A percentile compares a stretch with the other conserved stretches of the same genome.
phyloP scores from a whole-genome alignment of 345 rosid genomes.

The Rhodamnia rubescens region DNA sequence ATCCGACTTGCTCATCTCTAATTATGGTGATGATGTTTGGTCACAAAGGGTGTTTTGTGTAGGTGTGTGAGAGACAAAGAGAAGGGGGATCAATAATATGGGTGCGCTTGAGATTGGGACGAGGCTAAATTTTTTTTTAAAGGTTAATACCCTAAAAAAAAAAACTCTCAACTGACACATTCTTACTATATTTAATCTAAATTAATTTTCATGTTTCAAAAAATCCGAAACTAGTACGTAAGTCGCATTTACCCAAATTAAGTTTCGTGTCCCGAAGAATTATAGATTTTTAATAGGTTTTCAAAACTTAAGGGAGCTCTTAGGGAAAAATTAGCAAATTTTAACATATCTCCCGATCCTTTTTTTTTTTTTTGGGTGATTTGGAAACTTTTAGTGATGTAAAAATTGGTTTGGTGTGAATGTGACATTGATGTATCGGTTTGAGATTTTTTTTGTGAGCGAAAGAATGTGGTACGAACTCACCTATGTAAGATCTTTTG shows the following conservation, averaged over 20 bases:
- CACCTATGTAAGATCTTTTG: accelerated
- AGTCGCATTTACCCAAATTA: neutral
- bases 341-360: neutral
- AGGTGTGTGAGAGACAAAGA: neutral
- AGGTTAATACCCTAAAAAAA: neutral
- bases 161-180: accelerated
- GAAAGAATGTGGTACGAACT: too few relatives aligned
- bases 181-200: neutral
- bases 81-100: neutral
- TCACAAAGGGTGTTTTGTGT: neutral
- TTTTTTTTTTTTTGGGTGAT: neutral
- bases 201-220: neutral
- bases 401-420: neutral
- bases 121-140: neutral
- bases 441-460: neutral
- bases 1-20: too few relatives aligned
- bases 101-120: neutral
- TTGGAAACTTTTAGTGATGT: neutral
- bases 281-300: neutral
- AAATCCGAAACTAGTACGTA: neutral
- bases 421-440: neutral
- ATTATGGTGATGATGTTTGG: neutral
- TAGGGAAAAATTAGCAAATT: neutral
- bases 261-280: neutral
- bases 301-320: neutral